phyloP scores from a whole-genome alignment of 176 grass and related monocot genomes.

The Melocanna baccifera region DNA sequence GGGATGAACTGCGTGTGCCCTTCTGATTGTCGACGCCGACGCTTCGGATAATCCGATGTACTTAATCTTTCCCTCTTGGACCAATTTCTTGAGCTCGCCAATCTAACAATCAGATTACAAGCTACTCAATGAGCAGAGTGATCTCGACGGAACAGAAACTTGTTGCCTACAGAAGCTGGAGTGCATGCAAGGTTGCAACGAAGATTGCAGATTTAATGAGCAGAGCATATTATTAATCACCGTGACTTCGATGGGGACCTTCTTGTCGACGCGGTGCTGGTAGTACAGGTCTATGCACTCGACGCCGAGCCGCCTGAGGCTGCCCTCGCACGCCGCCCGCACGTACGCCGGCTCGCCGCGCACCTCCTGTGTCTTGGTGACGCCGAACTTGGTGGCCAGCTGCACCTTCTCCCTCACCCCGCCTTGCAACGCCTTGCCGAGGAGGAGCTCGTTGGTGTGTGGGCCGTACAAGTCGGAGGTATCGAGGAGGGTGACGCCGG shows the following conservation, averaged over 20 bases:
- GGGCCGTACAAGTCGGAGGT: constrained; percentile 65
- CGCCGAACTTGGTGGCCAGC: constrained; percentile 62
- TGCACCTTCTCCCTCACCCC: constrained; percentile 57
- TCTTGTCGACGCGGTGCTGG: constrained; percentile 59
- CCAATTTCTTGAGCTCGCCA: constrained; percentile 59
- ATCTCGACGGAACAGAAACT: too few species aligned
- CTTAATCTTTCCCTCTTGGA: constrained; percentile 63
- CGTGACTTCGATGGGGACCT: constrained; percentile 65
- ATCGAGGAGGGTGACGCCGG: constrained; percentile 59
- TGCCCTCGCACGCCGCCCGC: constrained; percentile 53
- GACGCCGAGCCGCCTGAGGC: constrained; percentile 46
- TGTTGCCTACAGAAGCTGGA: too few species aligned
- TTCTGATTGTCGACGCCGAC: constrained; percentile 56
- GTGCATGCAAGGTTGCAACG: too few species aligned
- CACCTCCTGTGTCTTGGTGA: constrained; percentile 25
- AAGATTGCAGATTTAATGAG: too few species aligned
- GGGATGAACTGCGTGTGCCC: constrained; percentile 61
- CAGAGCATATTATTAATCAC: too few species aligned
- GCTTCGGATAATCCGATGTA: constrained; percentile 67
- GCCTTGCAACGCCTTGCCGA: constrained; percentile 44
- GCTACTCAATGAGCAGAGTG: too few species aligned
- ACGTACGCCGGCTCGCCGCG: constrained; percentile 54
- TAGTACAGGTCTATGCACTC: constrained; percentile 71
- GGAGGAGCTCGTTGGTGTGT: constrained; percentile 56
- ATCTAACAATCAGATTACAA: too few species aligned